Evolutionary conservation across 2,329 filamentous ascomycete species (phyloP), one percentile per base, ranked within the genome.

Genomic region (Ascochyta pisi): DNA sequence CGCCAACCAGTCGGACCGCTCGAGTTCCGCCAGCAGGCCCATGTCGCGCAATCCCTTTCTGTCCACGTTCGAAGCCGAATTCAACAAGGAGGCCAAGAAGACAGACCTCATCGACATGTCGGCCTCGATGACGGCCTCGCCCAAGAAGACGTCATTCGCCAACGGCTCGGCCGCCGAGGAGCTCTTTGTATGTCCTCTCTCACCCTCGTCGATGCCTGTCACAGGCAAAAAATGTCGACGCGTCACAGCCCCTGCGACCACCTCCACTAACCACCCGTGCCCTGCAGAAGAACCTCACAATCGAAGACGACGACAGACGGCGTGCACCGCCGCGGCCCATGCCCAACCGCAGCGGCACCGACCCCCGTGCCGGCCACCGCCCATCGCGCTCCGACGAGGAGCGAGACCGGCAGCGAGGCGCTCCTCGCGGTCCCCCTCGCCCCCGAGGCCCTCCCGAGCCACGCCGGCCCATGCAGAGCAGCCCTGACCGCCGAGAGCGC

Each of bases 11-110:
- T 71, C 69, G 33, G 50, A 65, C 54, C 66, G 64, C 58, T 62
- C 60, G 47, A 67, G 62, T 48, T 62, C 86, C 83, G 84, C 86
- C 76, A 84, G 86, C 75, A 83, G 87, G 69, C 88, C 87, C 52
- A 76, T 86, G 55, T 91, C 89, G 66, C 85, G 86, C 74, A 93
- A 93, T 67, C 90, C 90, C 33, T 93, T 93, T 72, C 82, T 92
- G 61, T 89, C 89, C 66, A 80, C 82, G 55, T 79, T 80, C 61
- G 76, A 77, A 62, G 68, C 75, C 47, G 70, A 78, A 49, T 73
- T 74, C 54, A 73, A 71, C 70, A 76, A 74, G 58, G 66, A 74
- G 62, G 71, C 72, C 22, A 47, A 62, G 29, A 64, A 60, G 38
- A 48, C 64, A 4, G 62, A 73, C 41, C 61, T 76, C 33, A 69